These are phyloP conservation scores for Imleria badia DNA, from an alignment of 768 basidiomycete genomes.

Conservation along the genomic window DNA sequence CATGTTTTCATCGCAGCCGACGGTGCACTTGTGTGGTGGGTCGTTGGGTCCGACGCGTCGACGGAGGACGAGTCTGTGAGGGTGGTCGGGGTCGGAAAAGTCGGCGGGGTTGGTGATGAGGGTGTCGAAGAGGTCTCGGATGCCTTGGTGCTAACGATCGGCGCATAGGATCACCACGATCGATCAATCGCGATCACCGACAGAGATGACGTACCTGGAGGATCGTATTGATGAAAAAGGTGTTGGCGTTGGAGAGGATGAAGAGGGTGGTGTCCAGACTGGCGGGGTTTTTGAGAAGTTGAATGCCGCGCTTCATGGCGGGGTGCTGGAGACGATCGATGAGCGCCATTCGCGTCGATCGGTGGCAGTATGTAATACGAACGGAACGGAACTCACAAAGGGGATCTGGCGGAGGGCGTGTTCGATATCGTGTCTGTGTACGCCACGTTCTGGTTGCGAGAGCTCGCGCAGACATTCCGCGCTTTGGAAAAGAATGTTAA, in stretches of 20 bases:
- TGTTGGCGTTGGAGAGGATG: conserved; percentile 93
- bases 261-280: conserved; percentile 73
- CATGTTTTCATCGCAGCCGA: conserved; percentile 96
- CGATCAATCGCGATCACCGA: no score
- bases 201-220: conserved; percentile 54
- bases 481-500: conserved; percentile 33
- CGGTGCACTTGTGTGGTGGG: conserved; percentile 77
- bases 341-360: not conserved
- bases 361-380: no score
- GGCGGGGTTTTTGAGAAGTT: conserved; percentile 61
- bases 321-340: conserved; percentile 66
- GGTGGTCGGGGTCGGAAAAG: conserved; percentile 63
- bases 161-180: no score
- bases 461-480: conserved; percentile 72
- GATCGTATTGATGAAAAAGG: conserved; percentile 88
- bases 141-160: conserved; percentile 51
- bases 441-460: conserved; percentile 53
- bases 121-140: conserved; percentile 71
- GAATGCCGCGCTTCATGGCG: conserved; percentile 92
- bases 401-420: conserved; percentile 78
- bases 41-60: conserved; percentile 74
- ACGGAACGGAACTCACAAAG: conserved; percentile 82
- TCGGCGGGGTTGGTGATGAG: conserved; percentile 92
- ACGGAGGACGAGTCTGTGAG: conserved; percentile 69
- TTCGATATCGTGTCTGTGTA: conserved; percentile 74